phyloP scores from a whole-genome alignment of 2,329 filamentous ascomycete genomes.

The Dothideomycetes sp. region DNA sequence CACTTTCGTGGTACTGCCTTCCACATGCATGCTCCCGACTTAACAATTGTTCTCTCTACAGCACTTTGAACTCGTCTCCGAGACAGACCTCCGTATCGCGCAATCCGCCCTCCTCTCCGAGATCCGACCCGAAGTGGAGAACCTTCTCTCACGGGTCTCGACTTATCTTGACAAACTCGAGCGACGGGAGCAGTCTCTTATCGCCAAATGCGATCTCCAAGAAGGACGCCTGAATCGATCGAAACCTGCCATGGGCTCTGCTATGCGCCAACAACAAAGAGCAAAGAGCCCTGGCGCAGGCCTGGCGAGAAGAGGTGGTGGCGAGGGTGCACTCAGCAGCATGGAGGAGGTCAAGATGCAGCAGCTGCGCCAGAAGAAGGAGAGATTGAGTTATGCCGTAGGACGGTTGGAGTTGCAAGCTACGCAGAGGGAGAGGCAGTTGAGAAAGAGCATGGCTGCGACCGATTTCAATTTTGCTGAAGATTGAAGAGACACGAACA shows the following conservation, averaged over 20 bases:
- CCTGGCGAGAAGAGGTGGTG: slow-evolving; percentile 4
- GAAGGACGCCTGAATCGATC: slow-evolving; percentile 53
- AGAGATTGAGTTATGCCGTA: slow-evolving; percentile 75
- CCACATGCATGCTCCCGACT: too few species aligned
- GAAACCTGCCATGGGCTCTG: background rate
- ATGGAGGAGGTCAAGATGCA: slow-evolving; percentile 49
- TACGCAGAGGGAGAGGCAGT: slow-evolving; percentile 60
- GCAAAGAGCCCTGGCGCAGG: background rate
- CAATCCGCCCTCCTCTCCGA: slow-evolving; percentile 78
- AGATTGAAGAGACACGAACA: slow-evolving; percentile 2
- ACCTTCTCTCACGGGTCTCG: slow-evolving; percentile 70
- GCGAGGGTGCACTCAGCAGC: slow-evolving; percentile 24
- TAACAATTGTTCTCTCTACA: slow-evolving; percentile 24
- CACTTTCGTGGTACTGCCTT: too few species aligned
- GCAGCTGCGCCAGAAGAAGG: slow-evolving; percentile 68
- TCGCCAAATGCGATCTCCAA: slow-evolving; percentile 72
- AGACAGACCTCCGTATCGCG: slow-evolving; percentile 68
- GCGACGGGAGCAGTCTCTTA: slow-evolving; percentile 70
- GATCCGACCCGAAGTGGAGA: slow-evolving; percentile 75
- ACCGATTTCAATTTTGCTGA: background rate
- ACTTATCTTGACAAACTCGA: slow-evolving; percentile 73
- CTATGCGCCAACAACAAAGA: slow-evolving; percentile 9
- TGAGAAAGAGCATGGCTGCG: slow-evolving; percentile 60
- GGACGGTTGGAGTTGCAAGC: slow-evolving; percentile 78
- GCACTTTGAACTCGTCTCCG: slow-evolving; percentile 89